Evolutionary conservation across 139 green algal species (phyloP), one percentile per base, ranked within the genome.

Genomic region (Marvania coccoides): DNA sequence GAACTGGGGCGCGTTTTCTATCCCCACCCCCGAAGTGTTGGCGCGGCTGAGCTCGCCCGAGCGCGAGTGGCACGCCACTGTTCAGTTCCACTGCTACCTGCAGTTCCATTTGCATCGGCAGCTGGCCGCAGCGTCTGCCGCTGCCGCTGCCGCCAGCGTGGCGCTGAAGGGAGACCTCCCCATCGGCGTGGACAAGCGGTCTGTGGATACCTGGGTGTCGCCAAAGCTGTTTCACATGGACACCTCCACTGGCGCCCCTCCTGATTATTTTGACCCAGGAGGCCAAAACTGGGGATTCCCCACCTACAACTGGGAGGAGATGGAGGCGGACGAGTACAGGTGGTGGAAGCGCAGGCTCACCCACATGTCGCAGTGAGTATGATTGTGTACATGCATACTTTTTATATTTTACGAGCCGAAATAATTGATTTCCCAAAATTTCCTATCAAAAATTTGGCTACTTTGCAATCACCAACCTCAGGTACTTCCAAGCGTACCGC

Each of bases 241-340:
- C 65, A 88, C 38, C 4, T 86, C 67, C 33, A 92, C 92, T 39
- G 93, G 93, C 47, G 89, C 90, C 5, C 91, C 91, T 3, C 91
- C 92, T 6, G 91, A 97, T 71, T 80, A 81, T 36, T 97, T 97
- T 63, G 85, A 92, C 61, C 57, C 82, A 48, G 51, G 60, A 15
- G 92, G 92, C 30, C 87, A 93, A 79, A 95, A 95, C 76, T 97
- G 91, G 91, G 92, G 92, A 59, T 98, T 98, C 80, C 93, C 93
- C 54, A 97, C 91, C 12, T 98, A 98, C 79, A 86, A 96, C 66
- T 98, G 93, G 93, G 87, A 95, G 67, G 86, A 87, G 38, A 98
- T 97, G 93, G 73, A 73, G 5, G 81, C 87, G 26, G 88, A 96
- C 65, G 81, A 83, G 38, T 97, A 91, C 73, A 10, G 29, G 28